These are phyloP conservation scores for Penicillium riverlandense DNA, from an alignment of 495 filamentous ascomycete species.

Conservation along the genomic window DNA sequence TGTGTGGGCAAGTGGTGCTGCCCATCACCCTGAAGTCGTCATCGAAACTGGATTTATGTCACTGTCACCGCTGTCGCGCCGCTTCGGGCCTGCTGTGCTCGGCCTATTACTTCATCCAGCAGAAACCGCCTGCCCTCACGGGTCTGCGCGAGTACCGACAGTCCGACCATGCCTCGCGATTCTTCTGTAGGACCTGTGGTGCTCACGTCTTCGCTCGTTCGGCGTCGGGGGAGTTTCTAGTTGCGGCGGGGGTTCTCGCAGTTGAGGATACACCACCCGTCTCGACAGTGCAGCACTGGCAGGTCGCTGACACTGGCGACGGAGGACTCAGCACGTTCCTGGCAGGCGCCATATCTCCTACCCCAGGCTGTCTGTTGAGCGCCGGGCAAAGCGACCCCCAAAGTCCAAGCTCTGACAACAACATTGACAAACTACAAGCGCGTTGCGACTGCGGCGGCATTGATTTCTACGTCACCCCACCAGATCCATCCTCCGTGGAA, in stretches of 20 bases:
- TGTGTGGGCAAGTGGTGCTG: slow-evolving; percentile 45
- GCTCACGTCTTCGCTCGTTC: slow-evolving; percentile 48
- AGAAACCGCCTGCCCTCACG: slow-evolving; percentile 20
- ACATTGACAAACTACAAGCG: slow-evolving; percentile 17
- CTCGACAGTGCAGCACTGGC: slow-evolving; percentile 37
- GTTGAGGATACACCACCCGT: slow-evolving; percentile 27
- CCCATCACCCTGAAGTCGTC: slow-evolving; percentile 28
- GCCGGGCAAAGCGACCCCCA: slow-evolving; percentile 8
- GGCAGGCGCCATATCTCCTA: slow-evolving; percentile 5
- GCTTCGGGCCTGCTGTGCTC: slow-evolving; percentile 50
- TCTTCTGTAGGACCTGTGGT: slow-evolving; percentile 65
- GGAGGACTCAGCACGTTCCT: slow-evolving; percentile 52
- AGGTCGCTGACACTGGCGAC: slow-evolving; percentile 45
- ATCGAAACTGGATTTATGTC: slow-evolving; percentile 46
- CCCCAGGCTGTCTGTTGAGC: slow-evolving; percentile 12
- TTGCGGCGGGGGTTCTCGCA: slow-evolving; percentile 34
- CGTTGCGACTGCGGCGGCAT: slow-evolving; percentile 38
- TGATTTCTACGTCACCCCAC: slow-evolving; percentile 36
- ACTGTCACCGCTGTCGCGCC: slow-evolving; percentile 57
- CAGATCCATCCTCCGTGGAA: slow-evolving; percentile 29
- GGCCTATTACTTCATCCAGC: slow-evolving; percentile 41
- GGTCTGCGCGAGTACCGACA: slow-evolving; percentile 41
- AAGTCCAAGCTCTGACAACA: slow-evolving; percentile 3
- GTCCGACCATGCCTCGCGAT: slow-evolving; percentile 42
- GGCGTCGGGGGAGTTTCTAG: slow-evolving; percentile 28